phyloP scores from a whole-genome alignment of 495 filamentous ascomycete species.

The Hypoxylon fuscum region DNA sequence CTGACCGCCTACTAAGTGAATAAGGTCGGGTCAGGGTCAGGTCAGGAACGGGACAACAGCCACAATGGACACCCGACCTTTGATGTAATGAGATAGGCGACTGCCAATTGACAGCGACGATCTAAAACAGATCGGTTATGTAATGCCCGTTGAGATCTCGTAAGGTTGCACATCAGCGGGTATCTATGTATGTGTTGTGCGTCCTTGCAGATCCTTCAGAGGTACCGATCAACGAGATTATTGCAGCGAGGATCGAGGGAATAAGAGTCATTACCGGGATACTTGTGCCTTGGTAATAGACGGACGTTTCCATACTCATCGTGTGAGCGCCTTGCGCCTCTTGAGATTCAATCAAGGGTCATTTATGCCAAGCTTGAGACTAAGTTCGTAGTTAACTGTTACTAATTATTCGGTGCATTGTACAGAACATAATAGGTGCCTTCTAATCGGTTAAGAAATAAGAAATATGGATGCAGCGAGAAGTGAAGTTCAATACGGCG shows the following conservation, averaged over 20 bases:
- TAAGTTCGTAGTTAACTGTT: neutral
- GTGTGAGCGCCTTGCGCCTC: conserved; percentile 28
- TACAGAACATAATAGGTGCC: too few relatives aligned
- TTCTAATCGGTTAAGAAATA: too few relatives aligned
- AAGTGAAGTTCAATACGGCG: neutral
- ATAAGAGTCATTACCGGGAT: conserved; percentile 24
- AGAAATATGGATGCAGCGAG: neutral
- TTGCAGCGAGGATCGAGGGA: neutral
- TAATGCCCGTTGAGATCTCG: conserved; percentile 27
- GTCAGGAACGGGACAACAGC: conserved; percentile 25
- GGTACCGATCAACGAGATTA: neutral
- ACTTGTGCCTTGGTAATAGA: too few relatives aligned
- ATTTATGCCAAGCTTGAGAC: conserved; percentile 12
- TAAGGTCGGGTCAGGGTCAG: too few relatives aligned
- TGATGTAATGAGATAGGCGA: conserved; percentile 18
- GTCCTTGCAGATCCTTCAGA: conserved; percentile 5
- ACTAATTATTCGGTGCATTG: neutral
- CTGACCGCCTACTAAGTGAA: conserved; percentile 39
- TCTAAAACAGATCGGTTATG: conserved; percentile 37
- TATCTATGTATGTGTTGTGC: conserved; percentile 15
- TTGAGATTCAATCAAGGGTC: conserved; percentile 18
- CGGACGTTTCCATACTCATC: neutral
- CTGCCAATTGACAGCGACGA: conserved; percentile 17
- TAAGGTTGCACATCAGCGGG: conserved; percentile 23
- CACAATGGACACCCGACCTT: conserved; percentile 8